Evolutionary conservation across 495 filamentous ascomycete genomes (phyloP).

Genomic region (Rhypophila decipiens): DNA sequence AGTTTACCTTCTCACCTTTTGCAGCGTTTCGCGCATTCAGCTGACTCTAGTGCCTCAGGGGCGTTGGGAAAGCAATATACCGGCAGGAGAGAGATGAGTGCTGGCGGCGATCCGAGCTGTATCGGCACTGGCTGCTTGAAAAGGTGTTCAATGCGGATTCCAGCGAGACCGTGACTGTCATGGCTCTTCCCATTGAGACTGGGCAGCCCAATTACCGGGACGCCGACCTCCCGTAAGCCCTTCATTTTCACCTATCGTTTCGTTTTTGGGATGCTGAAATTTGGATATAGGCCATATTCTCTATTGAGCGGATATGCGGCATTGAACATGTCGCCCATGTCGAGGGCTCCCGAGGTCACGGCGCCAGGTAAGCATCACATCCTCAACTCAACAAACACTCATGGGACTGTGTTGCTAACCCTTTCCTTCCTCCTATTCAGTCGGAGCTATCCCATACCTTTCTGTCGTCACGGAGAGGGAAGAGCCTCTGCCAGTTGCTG

Average conservation of each 20-base stretch:
- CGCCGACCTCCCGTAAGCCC: slow-evolving; percentile 1
- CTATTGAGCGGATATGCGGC: slow-evolving; percentile 5
- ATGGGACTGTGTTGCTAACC: neutral
- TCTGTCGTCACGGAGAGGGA: neutral
- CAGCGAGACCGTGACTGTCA: neutral
- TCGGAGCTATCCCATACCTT: slow-evolving; percentile 1
- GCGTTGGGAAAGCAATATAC: neutral
- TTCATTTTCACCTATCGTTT: neutral
- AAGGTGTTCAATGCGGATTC: neutral
- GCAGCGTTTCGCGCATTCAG: neutral
- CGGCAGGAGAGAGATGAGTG: neutral
- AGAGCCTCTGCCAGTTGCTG: slow-evolving; percentile 4
- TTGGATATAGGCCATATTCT: slow-evolving; percentile 1
- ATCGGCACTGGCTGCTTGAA: neutral
- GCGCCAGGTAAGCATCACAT: neutral
- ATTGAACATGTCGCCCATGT: slow-evolving; percentile 3
- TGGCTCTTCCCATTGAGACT: slow-evolving; percentile 1
- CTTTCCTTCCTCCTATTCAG: neutral
- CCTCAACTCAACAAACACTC: neutral
- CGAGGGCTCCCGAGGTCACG: slow-evolving; percentile 3
- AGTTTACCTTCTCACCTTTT: neutral
- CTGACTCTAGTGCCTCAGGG: neutral
- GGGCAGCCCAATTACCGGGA: slow-evolving; percentile 3
- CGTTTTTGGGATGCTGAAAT: too few relatives aligned
- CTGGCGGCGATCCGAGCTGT: slow-evolving; percentile 2